Conservation (phyloP, 371 early-diverging fungal species). For the Fennellomyces sp. region DNA sequence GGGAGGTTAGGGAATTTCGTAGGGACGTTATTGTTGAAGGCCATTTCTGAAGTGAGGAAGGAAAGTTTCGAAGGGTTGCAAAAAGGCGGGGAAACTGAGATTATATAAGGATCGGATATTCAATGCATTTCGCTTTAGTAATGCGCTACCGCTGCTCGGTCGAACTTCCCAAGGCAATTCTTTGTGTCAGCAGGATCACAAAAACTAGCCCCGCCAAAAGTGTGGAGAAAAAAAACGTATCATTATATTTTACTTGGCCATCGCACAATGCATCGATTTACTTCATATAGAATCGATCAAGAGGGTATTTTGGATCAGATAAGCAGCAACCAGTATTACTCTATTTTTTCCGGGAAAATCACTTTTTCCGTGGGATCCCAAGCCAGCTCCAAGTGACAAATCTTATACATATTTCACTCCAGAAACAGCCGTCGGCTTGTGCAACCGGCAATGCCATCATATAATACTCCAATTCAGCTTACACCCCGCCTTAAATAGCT, state of each 20-base stretch:
- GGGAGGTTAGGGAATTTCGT: constrained; percentile 55
- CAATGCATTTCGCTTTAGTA: constrained; percentile 13
- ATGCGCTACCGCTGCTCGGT: neutral
- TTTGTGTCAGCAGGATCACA: constrained; percentile 4
- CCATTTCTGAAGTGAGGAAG: constrained; percentile 9
- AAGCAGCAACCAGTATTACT: too few relatives aligned
- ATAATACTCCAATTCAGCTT: too few relatives aligned
- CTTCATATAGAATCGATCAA: too few relatives aligned
- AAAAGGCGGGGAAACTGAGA: neutral
- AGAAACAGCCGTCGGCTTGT: too few relatives aligned
- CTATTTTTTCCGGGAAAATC: too few relatives aligned
- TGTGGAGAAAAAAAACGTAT: constrained; percentile 1
- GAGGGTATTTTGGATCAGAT: too few relatives aligned
- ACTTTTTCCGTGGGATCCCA: neutral
- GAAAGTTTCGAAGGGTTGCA: neutral
- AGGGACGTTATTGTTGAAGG: constrained; percentile 35
- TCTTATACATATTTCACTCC: too few relatives aligned
- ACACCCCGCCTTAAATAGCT: too few relatives aligned
- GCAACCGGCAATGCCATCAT: too few relatives aligned
- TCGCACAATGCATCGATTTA: neutral
- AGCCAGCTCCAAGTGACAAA: too few relatives aligned
- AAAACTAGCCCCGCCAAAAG: too few relatives aligned
- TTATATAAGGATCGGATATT: constrained; percentile 7
- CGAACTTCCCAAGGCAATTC: neutral
- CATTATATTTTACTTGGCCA: neutral